phyloP scores from a whole-genome alignment of 805 yeast species.

The Wickerhamiella sorbophila region DNA sequence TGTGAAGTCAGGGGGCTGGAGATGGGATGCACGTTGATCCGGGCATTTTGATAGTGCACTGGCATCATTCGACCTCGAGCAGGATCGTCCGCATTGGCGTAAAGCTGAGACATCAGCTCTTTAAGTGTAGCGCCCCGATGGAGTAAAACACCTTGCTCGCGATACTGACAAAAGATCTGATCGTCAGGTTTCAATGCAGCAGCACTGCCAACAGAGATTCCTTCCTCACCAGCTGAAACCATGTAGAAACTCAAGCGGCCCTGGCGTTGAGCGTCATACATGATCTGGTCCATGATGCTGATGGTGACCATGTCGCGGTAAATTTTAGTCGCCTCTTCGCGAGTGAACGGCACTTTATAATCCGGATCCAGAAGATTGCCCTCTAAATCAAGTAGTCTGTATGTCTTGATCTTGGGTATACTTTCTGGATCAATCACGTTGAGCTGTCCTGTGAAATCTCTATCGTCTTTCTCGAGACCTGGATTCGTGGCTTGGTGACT shows the following conservation, averaged over 20 bases:
- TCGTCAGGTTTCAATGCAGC: slow-evolving; percentile 23
- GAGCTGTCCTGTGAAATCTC: background rate
- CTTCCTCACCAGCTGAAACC: slow-evolving; percentile 27
- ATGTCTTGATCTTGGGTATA: slow-evolving; percentile 15
- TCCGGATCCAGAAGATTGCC: slow-evolving; percentile 19
- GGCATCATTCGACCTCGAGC: slow-evolving; percentile 26
- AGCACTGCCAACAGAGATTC: slow-evolving; percentile 24
- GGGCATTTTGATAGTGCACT: slow-evolving; percentile 21
- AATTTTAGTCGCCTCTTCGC: slow-evolving; percentile 19
- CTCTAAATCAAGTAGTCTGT: slow-evolving; percentile 20
- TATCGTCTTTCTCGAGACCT: too few relatives aligned
- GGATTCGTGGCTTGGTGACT: background rate
- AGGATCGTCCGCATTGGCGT: slow-evolving; percentile 20
- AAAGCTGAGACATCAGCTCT: slow-evolving; percentile 24
- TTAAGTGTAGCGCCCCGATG: slow-evolving; percentile 23
- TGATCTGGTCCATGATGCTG: slow-evolving; percentile 22
- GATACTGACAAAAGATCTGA: slow-evolving; percentile 22
- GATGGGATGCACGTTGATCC: slow-evolving; percentile 24
- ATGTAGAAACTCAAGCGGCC: slow-evolving; percentile 25
- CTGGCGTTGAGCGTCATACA: slow-evolving; percentile 27
- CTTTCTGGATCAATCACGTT: background rate
- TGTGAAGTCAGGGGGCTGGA: slow-evolving; percentile 26
- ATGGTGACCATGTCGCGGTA: slow-evolving; percentile 24
- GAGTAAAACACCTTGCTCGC: slow-evolving; percentile 24
- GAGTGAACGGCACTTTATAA: slow-evolving; percentile 16